These are phyloP conservation scores for Cytospora mali DNA, from an alignment of 2,329 filamentous ascomycete species.

Conservation along the genomic window DNA sequence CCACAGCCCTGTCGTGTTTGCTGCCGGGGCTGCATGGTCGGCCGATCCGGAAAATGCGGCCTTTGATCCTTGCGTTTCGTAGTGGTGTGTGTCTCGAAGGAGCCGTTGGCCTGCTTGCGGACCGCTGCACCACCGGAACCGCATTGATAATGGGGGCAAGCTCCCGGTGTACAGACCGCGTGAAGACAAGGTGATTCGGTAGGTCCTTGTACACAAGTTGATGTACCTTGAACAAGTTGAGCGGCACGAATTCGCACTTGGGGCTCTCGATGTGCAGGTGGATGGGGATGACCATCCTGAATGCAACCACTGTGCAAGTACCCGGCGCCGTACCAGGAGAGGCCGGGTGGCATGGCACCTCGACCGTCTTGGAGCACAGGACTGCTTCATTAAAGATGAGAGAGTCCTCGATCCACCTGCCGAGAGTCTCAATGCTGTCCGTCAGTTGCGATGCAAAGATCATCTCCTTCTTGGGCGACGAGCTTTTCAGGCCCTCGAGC, in stretches of 20 bases:
- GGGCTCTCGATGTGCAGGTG: conserved; percentile 47
- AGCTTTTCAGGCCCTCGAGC: conserved; percentile 43
- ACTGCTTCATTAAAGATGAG: conserved; percentile 50
- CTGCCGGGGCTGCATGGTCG: conserved; percentile 21
- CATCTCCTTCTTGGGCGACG: conserved; percentile 43
- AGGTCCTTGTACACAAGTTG: conserved; percentile 62
- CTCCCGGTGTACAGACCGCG: conserved; percentile 62
- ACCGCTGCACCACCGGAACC: conserved; percentile 30
- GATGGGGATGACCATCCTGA: conserved; percentile 53
- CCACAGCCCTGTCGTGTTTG: conserved; percentile 30
- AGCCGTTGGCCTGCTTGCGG: conserved; percentile 24
- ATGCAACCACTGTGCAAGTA: conserved; percentile 40
- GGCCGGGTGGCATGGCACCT: conserved; percentile 43
- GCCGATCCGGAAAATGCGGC: conserved; percentile 17
- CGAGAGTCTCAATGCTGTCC: conserved; percentile 45
- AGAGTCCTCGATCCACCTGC: conserved; percentile 46
- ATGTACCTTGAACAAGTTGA: conserved; percentile 52
- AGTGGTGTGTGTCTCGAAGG: conserved; percentile 21
- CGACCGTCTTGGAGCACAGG: conserved; percentile 46
- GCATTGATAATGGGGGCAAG: conserved; percentile 53
- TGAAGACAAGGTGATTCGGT: conserved; percentile 60
- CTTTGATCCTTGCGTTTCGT: conserved; percentile 13
- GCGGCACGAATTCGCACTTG: conserved; percentile 51
- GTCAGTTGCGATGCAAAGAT: conserved; percentile 51
- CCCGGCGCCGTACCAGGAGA: conserved; percentile 33